These are phyloP conservation scores for Vaccinium macrocarpon DNA, from an alignment of 148 eudicot genomes.

Conservation along the genomic window DNA sequence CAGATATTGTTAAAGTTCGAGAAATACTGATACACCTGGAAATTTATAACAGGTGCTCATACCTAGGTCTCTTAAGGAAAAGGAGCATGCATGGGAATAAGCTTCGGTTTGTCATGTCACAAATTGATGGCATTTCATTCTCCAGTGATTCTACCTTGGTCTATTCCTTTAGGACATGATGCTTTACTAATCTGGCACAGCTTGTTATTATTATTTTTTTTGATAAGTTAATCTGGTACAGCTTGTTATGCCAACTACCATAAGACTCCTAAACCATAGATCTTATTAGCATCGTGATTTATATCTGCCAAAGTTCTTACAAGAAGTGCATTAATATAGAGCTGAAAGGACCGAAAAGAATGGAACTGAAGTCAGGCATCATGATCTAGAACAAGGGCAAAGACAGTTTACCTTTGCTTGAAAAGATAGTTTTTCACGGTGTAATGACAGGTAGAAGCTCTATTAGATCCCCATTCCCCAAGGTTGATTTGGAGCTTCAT, in stretches of 20 bases:
- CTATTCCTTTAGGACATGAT: not conserved
- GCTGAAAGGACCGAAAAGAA: not conserved
- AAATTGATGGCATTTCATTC: not conserved
- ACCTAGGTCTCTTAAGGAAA: not conserved
- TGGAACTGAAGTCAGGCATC: not conserved
- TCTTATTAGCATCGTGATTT: not conserved
- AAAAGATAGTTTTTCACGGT: not conserved
- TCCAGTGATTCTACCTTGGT: not conserved
- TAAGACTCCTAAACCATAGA: not conserved
- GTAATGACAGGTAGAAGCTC: not conserved
- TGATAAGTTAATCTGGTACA: not conserved
- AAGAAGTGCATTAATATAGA: not conserved
- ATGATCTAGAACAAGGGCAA: not conserved
- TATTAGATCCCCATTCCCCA: not conserved
- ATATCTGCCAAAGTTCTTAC: not conserved
- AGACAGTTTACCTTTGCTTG: not conserved
- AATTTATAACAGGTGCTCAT: not conserved
- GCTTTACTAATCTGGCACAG: not conserved
- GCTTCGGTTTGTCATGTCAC: not conserved
- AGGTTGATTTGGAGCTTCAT: not conserved
- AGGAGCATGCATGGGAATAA: not conserved
- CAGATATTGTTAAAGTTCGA: not conserved
- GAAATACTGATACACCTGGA: not conserved
- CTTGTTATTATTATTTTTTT: too few relatives aligned
- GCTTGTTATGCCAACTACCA: not conserved